Evolutionary conservation across 164 flowering plant species (phyloP).

Genomic region (Litsea cubeba): DNA sequence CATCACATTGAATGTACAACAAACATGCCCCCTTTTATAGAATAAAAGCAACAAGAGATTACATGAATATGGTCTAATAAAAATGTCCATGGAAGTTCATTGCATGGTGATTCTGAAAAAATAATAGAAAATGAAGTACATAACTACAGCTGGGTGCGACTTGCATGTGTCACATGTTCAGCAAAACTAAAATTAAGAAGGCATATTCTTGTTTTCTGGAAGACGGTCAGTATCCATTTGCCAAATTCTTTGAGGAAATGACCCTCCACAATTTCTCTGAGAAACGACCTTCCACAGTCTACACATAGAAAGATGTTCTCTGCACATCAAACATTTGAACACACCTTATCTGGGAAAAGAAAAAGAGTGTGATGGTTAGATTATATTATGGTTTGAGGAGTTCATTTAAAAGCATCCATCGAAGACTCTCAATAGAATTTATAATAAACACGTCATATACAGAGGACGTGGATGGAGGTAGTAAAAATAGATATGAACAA

Average conservation of each 20-base stretch:
- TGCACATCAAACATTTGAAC: constrained; percentile 41
- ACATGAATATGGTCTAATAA: not conserved
- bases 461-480: too few species aligned
- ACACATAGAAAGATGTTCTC: not conserved
- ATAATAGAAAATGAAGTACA: not conserved
- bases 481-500: too few species aligned
- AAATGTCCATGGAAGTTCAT: not conserved
- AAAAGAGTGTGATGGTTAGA: constrained; percentile 2
- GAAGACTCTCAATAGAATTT: not conserved
- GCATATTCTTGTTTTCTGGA: not conserved
- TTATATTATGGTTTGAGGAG: not conserved
- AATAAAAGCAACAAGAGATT: not conserved
- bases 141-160: not conserved
- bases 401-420: not conserved
- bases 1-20: too few species aligned
- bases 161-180: not conserved
- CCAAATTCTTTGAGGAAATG: not conserved
- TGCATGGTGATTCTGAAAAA: not conserved
- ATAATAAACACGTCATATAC: constrained; percentile 21
- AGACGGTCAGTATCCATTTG: not conserved
- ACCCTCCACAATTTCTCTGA: not conserved
- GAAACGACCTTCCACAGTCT: not conserved
- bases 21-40: not conserved
- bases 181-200: not conserved
- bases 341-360: constrained; percentile 55